These are phyloP conservation scores for Yarrowia sp. DNA, from an alignment of 805 yeast genomes.

Conservation along the genomic window DNA sequence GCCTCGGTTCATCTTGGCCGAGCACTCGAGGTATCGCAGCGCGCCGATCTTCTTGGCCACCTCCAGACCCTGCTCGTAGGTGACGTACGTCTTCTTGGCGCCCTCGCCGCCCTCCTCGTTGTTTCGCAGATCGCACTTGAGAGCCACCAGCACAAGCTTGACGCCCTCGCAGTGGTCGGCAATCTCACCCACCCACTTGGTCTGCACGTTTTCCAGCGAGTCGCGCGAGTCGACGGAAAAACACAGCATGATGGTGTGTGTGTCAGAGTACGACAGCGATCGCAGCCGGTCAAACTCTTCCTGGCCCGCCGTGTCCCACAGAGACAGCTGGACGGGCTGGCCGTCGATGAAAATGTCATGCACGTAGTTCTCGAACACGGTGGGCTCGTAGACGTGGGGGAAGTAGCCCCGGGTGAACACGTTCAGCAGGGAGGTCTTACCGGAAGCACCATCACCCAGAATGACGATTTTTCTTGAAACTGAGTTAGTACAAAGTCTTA, in stretches of 20 bases:
- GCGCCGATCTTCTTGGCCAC: conserved; percentile 95
- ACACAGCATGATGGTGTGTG: conserved; percentile 96
- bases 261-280: conserved; percentile 88
- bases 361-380: conserved; percentile 95
- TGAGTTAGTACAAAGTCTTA: conserved; percentile 35
- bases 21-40: conserved; percentile 89
- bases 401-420: conserved; percentile 97
- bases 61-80: conserved; percentile 89
- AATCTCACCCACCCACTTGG: conserved; percentile 96
- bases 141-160: conserved; percentile 85
- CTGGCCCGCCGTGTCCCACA: conserved; percentile 99
- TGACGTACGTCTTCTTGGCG: conserved; percentile 50
- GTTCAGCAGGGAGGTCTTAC: conserved; percentile 90
- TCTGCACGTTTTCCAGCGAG: conserved; percentile 89
- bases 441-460: conserved; percentile 98
- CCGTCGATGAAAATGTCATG: conserved; percentile 96
- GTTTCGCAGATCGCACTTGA: conserved; percentile 88
- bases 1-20: conserved; percentile 94
- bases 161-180: conserved; percentile 97
- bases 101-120: conserved; percentile 47
- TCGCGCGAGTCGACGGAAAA: conserved; percentile 92
- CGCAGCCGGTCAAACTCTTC: conserved; percentile 95
- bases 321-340: conserved; percentile 82
- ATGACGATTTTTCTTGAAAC: conserved; percentile 92
- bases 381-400: conserved; percentile 97